These are phyloP conservation scores for Pelagophyceae sp. DNA, from an alignment of 352 stramenopile genomes.

Conservation along the genomic window DNA sequence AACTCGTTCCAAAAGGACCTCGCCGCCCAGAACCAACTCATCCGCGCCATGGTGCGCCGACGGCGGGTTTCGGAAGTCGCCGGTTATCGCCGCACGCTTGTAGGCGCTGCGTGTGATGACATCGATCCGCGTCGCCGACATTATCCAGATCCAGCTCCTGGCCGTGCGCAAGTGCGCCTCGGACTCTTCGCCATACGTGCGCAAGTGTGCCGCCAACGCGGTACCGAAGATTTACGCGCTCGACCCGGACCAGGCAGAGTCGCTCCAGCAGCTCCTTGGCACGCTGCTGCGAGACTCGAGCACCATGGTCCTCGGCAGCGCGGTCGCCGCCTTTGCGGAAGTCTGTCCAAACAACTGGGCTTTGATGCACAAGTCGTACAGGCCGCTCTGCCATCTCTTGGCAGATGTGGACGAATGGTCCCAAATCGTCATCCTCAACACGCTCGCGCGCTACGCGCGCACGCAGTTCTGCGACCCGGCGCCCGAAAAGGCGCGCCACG, in stretches of 20 bases:
- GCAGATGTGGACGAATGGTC: conserved; percentile 98
- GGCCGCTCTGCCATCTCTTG: conserved; percentile 92
- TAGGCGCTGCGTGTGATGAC: conserved; percentile 87
- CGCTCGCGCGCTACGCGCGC: conserved; percentile 87
- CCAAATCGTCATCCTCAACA: conserved; percentile 83
- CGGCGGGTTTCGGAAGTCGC: neutral
- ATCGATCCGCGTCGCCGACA: conserved; percentile 92
- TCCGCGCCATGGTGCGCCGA: conserved; percentile 44
- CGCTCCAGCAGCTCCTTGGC: conserved; percentile 83
- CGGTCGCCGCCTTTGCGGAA: conserved; percentile 85
- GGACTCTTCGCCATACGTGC: conserved; percentile 88
- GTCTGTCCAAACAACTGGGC: conserved; percentile 87
- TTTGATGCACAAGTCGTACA: conserved; percentile 84
- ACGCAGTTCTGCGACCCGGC: conserved; percentile 83
- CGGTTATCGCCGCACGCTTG: neutral
- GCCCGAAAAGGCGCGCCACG: neutral
- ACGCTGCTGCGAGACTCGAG: conserved; percentile 77
- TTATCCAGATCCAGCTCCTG: conserved; percentile 96
- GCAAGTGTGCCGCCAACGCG: conserved; percentile 90
- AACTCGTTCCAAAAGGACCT: conserved; percentile 98
- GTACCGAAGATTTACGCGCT: conserved; percentile 83
- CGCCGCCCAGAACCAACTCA: conserved; percentile 82
- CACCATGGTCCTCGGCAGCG: conserved; percentile 94
- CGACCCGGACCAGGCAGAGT: conserved; percentile 72
- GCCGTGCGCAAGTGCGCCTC: conserved; percentile 75